Conservation (phyloP, 1,284 basidiomycete species). For the Erythrobasidium hasegawianum region DNA sequence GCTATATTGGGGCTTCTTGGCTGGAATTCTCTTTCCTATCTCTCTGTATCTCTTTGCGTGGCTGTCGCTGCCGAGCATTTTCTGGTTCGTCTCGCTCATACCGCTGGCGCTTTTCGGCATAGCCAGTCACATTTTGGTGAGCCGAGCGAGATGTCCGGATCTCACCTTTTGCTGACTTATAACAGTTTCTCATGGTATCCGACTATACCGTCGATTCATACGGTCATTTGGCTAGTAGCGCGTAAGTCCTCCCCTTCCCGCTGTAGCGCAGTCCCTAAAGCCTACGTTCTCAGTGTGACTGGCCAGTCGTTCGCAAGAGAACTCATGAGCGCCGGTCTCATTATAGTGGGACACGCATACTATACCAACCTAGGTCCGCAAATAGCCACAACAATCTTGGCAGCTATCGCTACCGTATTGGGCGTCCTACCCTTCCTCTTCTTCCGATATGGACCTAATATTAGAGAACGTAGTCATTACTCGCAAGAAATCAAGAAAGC, state of each 20-base stretch:
- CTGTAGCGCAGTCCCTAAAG: conserved; percentile 3
- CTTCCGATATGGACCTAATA: conserved; percentile 43
- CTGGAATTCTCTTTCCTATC: conserved; percentile 12
- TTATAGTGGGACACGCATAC: conserved; percentile 29
- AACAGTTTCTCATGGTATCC: neutral
- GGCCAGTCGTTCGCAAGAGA: conserved; percentile 36
- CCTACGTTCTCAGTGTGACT: conserved; percentile 14
- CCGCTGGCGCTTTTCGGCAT: conserved; percentile 23
- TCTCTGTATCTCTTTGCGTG: conserved; percentile 32
- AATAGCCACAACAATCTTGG: conserved; percentile 45
- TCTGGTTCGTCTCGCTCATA: conserved; percentile 26
- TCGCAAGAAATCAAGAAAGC: conserved; percentile 24
- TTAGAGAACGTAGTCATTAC: conserved; percentile 37
- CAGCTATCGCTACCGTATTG: conserved; percentile 41
- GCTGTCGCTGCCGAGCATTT: conserved; percentile 25
- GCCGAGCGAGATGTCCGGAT: neutral
- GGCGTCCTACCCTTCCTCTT: conserved; percentile 46
- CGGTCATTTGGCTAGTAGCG: neutral
- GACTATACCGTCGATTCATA: conserved; percentile 23
- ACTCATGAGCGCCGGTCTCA: conserved; percentile 22
- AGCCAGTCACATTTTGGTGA: conserved; percentile 24
- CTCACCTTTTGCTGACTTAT: too few relatives aligned
- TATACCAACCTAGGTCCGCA: conserved; percentile 44
- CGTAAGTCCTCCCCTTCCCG: neutral
- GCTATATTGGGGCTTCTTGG: conserved; percentile 23